Evolutionary conservation across 2,329 filamentous ascomycete genomes (phyloP).

Genomic region (Fusarium sacchari): DNA sequence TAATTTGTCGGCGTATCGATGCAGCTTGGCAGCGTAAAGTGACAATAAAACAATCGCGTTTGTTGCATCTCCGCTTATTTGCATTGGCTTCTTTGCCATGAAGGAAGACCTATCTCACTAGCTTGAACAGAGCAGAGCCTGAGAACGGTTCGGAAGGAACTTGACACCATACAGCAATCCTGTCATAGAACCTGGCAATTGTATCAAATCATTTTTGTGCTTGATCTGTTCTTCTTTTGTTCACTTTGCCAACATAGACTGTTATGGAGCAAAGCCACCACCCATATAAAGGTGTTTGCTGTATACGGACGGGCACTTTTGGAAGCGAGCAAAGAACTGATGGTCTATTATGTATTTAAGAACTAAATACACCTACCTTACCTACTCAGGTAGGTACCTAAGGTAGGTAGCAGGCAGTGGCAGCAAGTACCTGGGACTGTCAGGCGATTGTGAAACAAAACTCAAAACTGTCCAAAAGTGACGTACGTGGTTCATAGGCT

Average conservation of each 20-base stretch:
- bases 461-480: background rate
- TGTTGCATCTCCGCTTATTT: conserved; percentile 49
- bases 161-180: background rate
- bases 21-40: background rate
- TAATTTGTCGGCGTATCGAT: background rate
- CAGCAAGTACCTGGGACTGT: background rate
- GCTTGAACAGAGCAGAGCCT: background rate
- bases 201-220: background rate
- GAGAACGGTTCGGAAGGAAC: background rate
- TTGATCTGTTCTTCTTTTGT: background rate
- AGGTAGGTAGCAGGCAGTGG: background rate
- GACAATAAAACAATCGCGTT: conserved; percentile 43
- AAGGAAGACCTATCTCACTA: background rate
- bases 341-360: background rate
- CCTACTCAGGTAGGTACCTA: no score
- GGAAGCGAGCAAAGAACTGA: background rate
- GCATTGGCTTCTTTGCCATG: conserved; percentile 40
- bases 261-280: background rate
- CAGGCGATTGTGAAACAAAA: background rate
- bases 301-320: background rate
- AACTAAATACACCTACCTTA: no score
- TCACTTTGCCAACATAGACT: background rate
- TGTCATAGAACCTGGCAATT: background rate
- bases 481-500: background rate
- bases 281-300: background rate